Evolutionary conservation across 2,329 filamentous ascomycete species (phyloP), one percentile per base, ranked within the genome.

Genomic region (Plectosphaerella sp.): DNA sequence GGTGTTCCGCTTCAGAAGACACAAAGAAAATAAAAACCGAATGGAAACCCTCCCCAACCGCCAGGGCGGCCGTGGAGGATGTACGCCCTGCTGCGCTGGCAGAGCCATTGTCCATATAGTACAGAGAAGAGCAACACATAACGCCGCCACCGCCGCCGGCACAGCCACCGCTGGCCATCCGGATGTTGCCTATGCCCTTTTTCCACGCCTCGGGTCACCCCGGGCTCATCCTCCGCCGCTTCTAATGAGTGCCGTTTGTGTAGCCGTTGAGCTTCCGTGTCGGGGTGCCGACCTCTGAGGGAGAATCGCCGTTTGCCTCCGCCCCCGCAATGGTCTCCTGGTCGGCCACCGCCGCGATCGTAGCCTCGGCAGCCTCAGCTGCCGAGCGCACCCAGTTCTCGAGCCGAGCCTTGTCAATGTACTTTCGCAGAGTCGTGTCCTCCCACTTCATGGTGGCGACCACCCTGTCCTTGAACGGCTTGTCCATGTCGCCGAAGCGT

Each of bases 391-490:
- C 67, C 89, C 92, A 96, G 52, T 86, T 78, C 7, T 84, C 82
- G 11, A 96, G 77, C 37, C 84, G 78, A 53, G 83, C 78, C 65
- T 85, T 85, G 52, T 87, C 80, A 18, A 94, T 75, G 63, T 83
- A 83, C 48, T 78, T 76, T 49, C 76, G 72, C 39, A 97, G 74
- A 11, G 80, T 64, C 54, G 79, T 77, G 62, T 93, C 88, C 69
- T 96, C 91, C 52, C 78, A 77, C 52, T 81, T 75, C 72, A 94
- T 87, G 53, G 90, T 89, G 24, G 84, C 80, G 25, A 86, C 71
- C 53, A 96, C 79, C 52, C 84, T 85, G 52, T 83, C 76, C 53
- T 84, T 79, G 60, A 88, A 79, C 43, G 82, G 79, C 42, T 84
- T 79, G 53, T 86, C 81, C 61, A 85, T 77, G 43, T 74, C 68